A percentile compares a stretch with the other conserved stretches of the same genome.
Evolutionary conservation across 2,329 filamentous ascomycete genomes (phyloP).

Genomic region (Pleurostoma richardsiae): DNA sequence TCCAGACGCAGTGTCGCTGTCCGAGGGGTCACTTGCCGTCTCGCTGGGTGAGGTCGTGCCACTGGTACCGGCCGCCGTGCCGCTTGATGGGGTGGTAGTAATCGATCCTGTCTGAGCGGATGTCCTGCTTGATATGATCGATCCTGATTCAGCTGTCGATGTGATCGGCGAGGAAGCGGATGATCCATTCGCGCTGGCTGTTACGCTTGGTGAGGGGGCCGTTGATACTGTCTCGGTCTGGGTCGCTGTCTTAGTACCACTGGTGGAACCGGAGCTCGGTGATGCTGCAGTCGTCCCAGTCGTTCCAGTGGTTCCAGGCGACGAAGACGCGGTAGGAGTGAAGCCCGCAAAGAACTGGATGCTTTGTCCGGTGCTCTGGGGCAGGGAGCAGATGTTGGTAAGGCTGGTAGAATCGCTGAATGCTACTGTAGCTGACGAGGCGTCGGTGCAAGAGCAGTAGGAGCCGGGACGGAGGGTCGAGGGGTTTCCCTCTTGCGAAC

Average conservation of each 20-base stretch:
- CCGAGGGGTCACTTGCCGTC: neutral
- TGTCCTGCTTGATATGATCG: too few species aligned
- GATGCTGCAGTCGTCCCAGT: neutral
- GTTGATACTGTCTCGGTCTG: too few species aligned
- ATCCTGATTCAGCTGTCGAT: too few species aligned
- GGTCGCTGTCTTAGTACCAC: too few species aligned
- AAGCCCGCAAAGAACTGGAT: slow-evolving; percentile 12
- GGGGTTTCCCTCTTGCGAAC: slow-evolving; percentile 16
- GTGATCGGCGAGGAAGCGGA: too few species aligned
- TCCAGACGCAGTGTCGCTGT: slow-evolving; percentile 1
- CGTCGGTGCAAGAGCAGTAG: slow-evolving; percentile 10
- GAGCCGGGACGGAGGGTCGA: slow-evolving; percentile 15
- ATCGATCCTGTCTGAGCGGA: too few species aligned
- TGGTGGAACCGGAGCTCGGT: too few species aligned
- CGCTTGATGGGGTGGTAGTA: too few species aligned
- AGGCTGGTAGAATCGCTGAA: slow-evolving; percentile 17
- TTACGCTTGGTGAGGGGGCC: too few species aligned
- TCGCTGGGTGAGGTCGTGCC: neutral
- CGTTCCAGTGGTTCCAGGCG: neutral
- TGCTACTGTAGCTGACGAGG: neutral
- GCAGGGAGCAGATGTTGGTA: slow-evolving; percentile 19
- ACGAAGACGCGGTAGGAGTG: slow-evolving; percentile 4
- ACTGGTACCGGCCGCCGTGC: neutral
- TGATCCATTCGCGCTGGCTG: too few species aligned
- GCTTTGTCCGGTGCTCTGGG: slow-evolving; percentile 14